phyloP scores from a whole-genome alignment of 768 basidiomycete species.

The Candolleomyces aberdarensis region DNA sequence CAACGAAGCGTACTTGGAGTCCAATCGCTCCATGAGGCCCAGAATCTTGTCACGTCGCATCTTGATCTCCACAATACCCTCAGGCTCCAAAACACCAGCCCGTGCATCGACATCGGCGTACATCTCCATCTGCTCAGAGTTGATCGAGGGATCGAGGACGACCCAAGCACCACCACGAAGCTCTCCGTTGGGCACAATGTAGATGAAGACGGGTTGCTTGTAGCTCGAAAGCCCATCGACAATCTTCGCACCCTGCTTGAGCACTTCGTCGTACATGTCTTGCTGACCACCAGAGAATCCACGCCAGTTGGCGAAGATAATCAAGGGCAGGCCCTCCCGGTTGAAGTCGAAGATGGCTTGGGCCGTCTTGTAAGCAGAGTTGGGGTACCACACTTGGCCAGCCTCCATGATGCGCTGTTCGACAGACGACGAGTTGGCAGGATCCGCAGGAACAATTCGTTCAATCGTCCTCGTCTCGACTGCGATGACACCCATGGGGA shows the following conservation, averaged over 20 bases:
- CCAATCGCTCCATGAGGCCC: slow-evolving; percentile 89
- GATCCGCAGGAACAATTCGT: slow-evolving; percentile 94
- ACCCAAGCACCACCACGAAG: slow-evolving; percentile 99
- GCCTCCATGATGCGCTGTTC: slow-evolving; percentile 99
- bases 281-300: slow-evolving; percentile 99
- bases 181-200: slow-evolving; percentile 98
- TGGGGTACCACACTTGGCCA: slow-evolving; percentile 99
- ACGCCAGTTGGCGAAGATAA: slow-evolving; percentile 99
- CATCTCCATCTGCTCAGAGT: slow-evolving; percentile 98
- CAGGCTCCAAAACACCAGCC: slow-evolving; percentile 95
- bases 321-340: slow-evolving; percentile 92
- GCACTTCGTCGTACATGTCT: slow-evolving; percentile 97
- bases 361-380: slow-evolving; percentile 98
- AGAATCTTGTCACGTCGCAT: slow-evolving; percentile 94
- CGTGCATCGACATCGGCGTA: slow-evolving; percentile 95
- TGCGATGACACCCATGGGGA: slow-evolving; percentile 96
- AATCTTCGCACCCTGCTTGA: slow-evolving; percentile 97
- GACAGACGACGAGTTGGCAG: slow-evolving; percentile 93
- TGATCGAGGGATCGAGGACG: slow-evolving; percentile 97
- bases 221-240: slow-evolving; percentile 97
- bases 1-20: slow-evolving; percentile 73
- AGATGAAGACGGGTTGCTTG: slow-evolving; percentile 97
- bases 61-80: slow-evolving; percentile 97
- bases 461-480: slow-evolving; percentile 98
- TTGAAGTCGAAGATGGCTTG: slow-evolving; percentile 99